These are phyloP conservation scores for Xerocomus spinulosus DNA, from an alignment of 768 basidiomycete genomes.

Conservation along the genomic window DNA sequence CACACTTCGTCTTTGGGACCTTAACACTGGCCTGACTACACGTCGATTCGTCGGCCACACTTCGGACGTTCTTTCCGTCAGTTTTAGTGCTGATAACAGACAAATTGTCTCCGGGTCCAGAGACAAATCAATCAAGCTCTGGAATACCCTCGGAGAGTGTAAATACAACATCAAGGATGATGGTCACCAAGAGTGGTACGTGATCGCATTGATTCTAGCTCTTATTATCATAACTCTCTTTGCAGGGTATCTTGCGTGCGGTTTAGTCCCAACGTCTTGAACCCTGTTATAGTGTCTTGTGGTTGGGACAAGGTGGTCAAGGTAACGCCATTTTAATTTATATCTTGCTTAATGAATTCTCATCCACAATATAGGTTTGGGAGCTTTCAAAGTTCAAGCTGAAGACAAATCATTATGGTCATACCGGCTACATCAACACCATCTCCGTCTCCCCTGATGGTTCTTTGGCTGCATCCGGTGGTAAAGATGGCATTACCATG, in stretches of 20 bases:
- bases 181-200: conserved; percentile 90
- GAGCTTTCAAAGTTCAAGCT: conserved; percentile 99
- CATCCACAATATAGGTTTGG: conserved; percentile 77
- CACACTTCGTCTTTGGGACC: conserved; percentile 98
- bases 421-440: conserved; percentile 99
- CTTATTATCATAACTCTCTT: neutral
- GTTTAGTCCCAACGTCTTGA: conserved; percentile 96
- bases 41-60: conserved; percentile 98
- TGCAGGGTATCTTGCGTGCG: conserved; percentile 96
- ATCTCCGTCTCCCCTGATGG: conserved; percentile 98
- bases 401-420: conserved; percentile 99
- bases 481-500: conserved; percentile 99
- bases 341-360: conserved; percentile 3
- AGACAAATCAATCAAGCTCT: conserved; percentile 97
- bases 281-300: conserved; percentile 97
- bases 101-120: conserved; percentile 99
- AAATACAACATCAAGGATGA: conserved; percentile 99
- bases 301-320: conserved; percentile 99
- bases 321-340: conserved; percentile 46
- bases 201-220: neutral
- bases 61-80: conserved; percentile 96
- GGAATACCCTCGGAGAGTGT: conserved; percentile 99
- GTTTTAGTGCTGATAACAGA: conserved; percentile 99
- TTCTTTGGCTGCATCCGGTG: conserved; percentile 97
- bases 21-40: conserved; percentile 95